phyloP scores from a whole-genome alignment of 441 rosid species.

The Raphanus hybrid region DNA sequence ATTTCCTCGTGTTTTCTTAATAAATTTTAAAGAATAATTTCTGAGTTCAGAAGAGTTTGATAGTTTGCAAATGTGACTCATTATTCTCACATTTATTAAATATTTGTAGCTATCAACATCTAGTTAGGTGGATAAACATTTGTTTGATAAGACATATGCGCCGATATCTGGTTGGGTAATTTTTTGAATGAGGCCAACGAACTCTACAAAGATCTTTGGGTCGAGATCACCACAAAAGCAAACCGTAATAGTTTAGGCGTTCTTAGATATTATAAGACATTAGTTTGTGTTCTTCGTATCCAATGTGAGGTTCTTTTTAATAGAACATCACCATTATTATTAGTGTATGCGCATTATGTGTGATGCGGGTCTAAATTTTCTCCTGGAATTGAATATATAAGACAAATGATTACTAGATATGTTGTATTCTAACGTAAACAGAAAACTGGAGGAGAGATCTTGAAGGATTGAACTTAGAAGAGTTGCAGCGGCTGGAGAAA shows the following conservation, averaged over 20 bases:
- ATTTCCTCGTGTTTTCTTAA: neutral
- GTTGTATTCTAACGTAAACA: conserved; percentile 29
- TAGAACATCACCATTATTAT: neutral
- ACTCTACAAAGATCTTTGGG: neutral
- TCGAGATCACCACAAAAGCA: neutral
- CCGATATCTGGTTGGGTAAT: neutral
- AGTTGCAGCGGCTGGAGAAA: conserved; percentile 72
- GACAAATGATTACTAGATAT: neutral
- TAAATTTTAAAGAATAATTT: neutral
- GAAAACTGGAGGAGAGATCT: conserved; percentile 92
- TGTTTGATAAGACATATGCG: neutral
- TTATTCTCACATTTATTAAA: neutral
- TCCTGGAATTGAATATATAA: neutral
- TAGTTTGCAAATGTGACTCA: neutral
- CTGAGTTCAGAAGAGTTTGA: neutral
- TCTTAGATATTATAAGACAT: too few relatives aligned
- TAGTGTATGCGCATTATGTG: neutral
- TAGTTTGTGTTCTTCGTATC: too few relatives aligned
- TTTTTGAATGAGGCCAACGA: neutral
- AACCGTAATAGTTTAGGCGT: neutral
- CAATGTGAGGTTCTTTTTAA: too few relatives aligned
- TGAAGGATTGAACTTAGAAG: conserved; percentile 69
- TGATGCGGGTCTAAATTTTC: neutral
- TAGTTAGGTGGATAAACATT: neutral
- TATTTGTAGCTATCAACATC: neutral